Conservation (phyloP, 805 yeast species). For the Pichia deserticola region DNA sequence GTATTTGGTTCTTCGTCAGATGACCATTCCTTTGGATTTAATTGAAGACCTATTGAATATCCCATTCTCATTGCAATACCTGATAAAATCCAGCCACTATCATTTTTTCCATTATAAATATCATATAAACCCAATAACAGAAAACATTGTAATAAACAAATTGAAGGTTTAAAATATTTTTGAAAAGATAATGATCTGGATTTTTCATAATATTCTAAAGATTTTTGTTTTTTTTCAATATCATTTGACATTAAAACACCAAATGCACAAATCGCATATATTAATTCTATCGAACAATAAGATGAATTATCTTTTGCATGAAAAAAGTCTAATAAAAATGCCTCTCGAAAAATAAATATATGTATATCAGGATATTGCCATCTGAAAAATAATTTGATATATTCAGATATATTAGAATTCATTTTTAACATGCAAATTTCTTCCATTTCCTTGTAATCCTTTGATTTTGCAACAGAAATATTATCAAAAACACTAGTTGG, state of each 20-base stretch:
- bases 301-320: conserved; percentile 35
- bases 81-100: conserved; percentile 56
- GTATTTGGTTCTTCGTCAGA: conserved; percentile 14
- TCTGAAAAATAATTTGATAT: conserved; percentile 34
- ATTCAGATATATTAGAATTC: conserved; percentile 18
- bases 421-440: conserved; percentile 26
- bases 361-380: conserved; percentile 62
- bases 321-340: conserved; percentile 53
- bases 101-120: conserved; percentile 51
- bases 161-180: conserved; percentile 38
- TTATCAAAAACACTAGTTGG: conserved; percentile 5
- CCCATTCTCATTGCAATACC: conserved; percentile 63
- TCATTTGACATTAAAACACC: conserved; percentile 39
- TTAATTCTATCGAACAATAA: conserved; percentile 49
- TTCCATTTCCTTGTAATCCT: neutral
- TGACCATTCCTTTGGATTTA: conserved; percentile 31
- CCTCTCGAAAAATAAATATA: conserved; percentile 53
- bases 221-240: conserved; percentile 28
- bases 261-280: conserved; percentile 50
- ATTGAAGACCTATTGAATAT: conserved; percentile 47
- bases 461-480: neutral
- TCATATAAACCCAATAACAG: conserved; percentile 55
- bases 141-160: conserved; percentile 52
- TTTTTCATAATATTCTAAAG: conserved; percentile 36
- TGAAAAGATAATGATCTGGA: conserved; percentile 38